Conservation (phyloP, 2,329 filamentous ascomycete species). For the Ophiostoma ulmi region DNA sequence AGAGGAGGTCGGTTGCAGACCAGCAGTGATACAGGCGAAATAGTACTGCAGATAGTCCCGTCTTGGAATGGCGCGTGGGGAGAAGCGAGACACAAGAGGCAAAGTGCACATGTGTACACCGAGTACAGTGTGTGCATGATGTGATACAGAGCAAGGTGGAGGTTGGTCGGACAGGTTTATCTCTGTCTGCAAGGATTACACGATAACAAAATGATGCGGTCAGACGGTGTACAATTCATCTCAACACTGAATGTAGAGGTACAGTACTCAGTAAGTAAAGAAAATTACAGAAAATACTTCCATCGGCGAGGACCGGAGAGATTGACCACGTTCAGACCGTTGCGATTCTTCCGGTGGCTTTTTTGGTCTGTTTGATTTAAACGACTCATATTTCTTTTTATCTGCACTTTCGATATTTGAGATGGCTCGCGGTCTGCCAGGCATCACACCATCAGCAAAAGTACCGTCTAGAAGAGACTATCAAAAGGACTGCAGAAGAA, state of each 20-base stretch:
- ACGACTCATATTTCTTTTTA: not conserved
- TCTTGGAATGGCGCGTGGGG: not conserved
- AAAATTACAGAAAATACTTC: not conserved
- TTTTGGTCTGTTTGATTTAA: not conserved
- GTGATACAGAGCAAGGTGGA: not conserved
- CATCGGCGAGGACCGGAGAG: slow-evolving; percentile 1
- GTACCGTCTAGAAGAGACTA: not conserved
- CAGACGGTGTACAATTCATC: not conserved
- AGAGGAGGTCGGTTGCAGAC: not conserved
- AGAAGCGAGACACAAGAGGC: slow-evolving; percentile 2
- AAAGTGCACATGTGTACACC: slow-evolving; percentile 1
- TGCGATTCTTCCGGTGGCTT: not conserved
- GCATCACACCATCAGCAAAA: not conserved
- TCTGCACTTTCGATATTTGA: not conserved
- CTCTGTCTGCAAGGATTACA: not conserved
- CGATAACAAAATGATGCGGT: not conserved
- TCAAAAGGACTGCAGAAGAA: not conserved
- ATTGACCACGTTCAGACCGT: not conserved
- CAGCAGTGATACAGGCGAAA: not conserved
- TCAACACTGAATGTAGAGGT: not conserved
- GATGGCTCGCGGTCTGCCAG: slow-evolving; percentile 6
- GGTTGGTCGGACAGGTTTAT: not conserved
- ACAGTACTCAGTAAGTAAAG: not conserved
- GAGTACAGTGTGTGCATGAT: not conserved
- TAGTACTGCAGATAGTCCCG: not conserved